Evolutionary conservation across 305 asterid genomes (phyloP).

Genomic region (Fraxinus nigra): DNA sequence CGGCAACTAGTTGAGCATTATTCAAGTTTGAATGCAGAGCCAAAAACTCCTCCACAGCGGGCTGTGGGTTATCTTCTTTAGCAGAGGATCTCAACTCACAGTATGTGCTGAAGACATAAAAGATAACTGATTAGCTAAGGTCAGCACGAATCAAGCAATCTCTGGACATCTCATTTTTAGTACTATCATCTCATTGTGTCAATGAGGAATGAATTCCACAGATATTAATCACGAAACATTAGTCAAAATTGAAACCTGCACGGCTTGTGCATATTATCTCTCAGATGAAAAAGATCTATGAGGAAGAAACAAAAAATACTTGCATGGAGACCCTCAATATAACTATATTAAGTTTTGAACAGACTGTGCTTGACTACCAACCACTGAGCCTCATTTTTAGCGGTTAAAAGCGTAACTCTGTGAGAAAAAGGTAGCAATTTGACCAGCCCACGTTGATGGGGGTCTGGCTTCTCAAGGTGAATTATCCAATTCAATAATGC

Average conservation of each 20-base stretch:
- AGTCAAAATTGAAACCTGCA: neutral
- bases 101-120: constrained; percentile 58
- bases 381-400: neutral
- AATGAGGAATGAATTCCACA: neutral
- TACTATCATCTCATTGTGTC: neutral
- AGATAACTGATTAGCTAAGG: neutral
- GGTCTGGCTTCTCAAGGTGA: neutral
- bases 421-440: neutral
- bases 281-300: neutral
- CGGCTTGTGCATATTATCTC: neutral
- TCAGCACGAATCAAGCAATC: neutral
- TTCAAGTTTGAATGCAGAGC: constrained; percentile 63
- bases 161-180: neutral
- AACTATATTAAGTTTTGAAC: neutral
- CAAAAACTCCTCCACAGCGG: constrained; percentile 86
- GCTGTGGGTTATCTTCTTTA: constrained; percentile 84
- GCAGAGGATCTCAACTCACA: constrained; percentile 81
- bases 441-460: neutral
- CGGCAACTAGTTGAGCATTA: constrained; percentile 65
- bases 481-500: neutral
- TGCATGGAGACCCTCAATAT: neutral
- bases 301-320: neutral
- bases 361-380: neutral
- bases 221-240: neutral
- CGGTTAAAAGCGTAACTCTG: neutral